Evolutionary conservation across 2,329 filamentous ascomycete genomes (phyloP).

Genomic region (Paracoccidioides brasiliensis): DNA sequence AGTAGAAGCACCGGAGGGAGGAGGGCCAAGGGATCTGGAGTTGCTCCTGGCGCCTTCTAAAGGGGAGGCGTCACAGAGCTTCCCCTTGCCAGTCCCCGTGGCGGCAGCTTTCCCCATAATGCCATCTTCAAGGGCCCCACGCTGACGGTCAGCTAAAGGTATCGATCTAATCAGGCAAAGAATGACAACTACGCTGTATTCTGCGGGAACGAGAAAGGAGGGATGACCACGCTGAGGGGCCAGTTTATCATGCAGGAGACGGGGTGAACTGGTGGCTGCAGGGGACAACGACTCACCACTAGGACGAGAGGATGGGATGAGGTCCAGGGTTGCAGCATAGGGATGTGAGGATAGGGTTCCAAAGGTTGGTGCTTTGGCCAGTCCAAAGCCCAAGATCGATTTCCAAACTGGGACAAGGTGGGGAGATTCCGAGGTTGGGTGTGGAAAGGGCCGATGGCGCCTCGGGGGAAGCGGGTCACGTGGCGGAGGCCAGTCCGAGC

Average conservation of each 20-base stretch:
- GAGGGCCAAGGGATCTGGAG: not conserved
- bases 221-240: not conserved
- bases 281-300: not conserved
- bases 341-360: not conserved
- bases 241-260: not conserved
- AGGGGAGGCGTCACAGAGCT: not conserved
- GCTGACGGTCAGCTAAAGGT: conserved; percentile 1
- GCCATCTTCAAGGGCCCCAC: conserved; percentile 12
- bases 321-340: not conserved
- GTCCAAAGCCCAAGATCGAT: conserved; percentile 7
- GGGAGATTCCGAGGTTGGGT: not conserved
- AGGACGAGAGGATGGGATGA: not conserved
- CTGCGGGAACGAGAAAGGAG: not conserved
- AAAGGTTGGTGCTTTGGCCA: not conserved
- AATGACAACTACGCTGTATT: too few species aligned
- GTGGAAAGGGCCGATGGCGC: too few species aligned
- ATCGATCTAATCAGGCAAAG: not conserved
- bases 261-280: not conserved
- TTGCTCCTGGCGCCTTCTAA: not conserved
- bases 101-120: conserved; percentile 18
- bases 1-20: not conserved
- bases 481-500: conserved; percentile 2
- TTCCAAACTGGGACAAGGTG: conserved; percentile 10
- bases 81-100: conserved; percentile 3
- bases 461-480: not conserved